Conservation (phyloP, 1,284 basidiomycete species). For the Malassezia vespertilionis region DNA sequence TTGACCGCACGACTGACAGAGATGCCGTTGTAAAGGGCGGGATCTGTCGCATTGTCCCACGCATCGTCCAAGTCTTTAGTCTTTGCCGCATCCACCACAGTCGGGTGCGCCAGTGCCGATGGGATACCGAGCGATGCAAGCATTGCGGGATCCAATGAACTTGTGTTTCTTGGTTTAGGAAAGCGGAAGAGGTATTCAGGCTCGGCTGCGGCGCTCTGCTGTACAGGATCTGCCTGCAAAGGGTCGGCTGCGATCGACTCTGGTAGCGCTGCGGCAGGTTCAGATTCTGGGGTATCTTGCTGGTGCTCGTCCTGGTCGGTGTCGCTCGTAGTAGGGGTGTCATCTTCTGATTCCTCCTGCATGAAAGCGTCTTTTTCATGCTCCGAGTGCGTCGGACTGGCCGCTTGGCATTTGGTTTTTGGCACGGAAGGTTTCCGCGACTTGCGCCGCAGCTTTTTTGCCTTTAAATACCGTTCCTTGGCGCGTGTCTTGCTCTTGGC, state of each 20-base stretch:
- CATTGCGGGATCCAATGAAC: conserved; percentile 17
- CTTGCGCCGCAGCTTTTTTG: conserved; percentile 39
- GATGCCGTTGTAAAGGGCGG: conserved; percentile 20
- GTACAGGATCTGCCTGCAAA: not conserved
- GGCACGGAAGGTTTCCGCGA: conserved; percentile 25
- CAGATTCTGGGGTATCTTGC: not conserved
- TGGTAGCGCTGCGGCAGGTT: not conserved
- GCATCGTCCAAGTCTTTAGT: conserved; percentile 18
- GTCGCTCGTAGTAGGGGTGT: not conserved
- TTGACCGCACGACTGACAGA: conserved; percentile 22
- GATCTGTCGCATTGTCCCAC: conserved; percentile 12
- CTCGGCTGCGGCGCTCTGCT: not conserved
- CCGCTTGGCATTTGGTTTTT: conserved; percentile 23
- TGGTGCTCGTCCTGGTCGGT: not conserved
- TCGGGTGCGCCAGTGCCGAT: conserved; percentile 25
- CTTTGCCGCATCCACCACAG: conserved; percentile 25
- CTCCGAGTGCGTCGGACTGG: not conserved
- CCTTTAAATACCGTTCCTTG: conserved; percentile 39
- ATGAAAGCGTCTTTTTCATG: not conserved
- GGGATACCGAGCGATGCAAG: conserved; percentile 37
- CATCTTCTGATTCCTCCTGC: not conserved
- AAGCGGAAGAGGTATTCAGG: conserved; percentile 11
- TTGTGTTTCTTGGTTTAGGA: conserved; percentile 15
- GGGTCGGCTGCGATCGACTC: not conserved
- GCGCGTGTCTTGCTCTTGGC: conserved; percentile 35